Base-by-base conservation (phyloP, 768 basidiomycete genomes). In the Pulveroboletus ravenelii region DNA sequence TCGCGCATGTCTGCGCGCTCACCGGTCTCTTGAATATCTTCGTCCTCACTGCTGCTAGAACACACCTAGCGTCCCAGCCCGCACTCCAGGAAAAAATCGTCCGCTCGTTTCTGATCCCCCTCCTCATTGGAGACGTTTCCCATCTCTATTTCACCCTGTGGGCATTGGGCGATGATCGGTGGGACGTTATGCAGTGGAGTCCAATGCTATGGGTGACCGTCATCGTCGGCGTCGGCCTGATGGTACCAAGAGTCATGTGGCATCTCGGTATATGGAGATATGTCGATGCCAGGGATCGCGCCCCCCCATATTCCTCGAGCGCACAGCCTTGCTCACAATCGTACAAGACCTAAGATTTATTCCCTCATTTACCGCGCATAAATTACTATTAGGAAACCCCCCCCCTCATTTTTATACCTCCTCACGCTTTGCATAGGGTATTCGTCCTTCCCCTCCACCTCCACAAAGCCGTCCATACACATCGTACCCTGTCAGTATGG, bases 1-100 rank as follows among this genome's bases (percentile, higher is more conserved):
- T 90, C 47, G 86, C 83, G 2, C 84, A 89, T 57, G 86, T 86
- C 45, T 87, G 86, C 57, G 85, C 80, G 36, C 80, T 90, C 25
- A 66, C 89, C 55, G 88, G 88, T 12, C 59, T 86, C 50, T 62
- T 89, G 51, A 89, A 89, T 61, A 59, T 81, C 50, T 88, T 82
- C 64, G 67, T 89, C 41, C 76, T 90, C 47, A 73, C 76, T 17
- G 74, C 84, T 10, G 74, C 76, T 30, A 80, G 85, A 45, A 78
- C 68, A 40, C 78, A 89, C 62, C 72, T 90, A 44, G 72, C 72
- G 27, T 65, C 67, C 2, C 76, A 82, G 38, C 82, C 79, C 6
- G 78, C 78, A 3, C 62, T 88, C 14, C 88, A 90, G 69, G 88
- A 90, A 65, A 84, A 82, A 65, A 78, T 90, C 18, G 76, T 82